Base-by-base conservation (phyloP, 179 eudicot genomes). In the Nepenthes alata region DNA sequence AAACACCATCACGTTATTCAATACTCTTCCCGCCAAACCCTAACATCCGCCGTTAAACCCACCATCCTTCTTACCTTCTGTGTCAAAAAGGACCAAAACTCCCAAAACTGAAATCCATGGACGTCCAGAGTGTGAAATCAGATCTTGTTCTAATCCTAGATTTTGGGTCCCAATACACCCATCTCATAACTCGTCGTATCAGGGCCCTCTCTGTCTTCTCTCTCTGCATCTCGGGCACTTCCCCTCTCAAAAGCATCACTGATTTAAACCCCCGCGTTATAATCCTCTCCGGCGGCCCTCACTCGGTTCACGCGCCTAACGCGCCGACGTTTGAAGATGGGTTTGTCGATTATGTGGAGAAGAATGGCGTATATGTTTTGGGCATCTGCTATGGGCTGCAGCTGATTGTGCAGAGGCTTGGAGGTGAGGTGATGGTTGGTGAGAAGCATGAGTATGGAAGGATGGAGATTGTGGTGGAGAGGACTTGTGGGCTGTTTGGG, bases 271-370 rank as follows among this genome's bases (percentile, higher is more conserved):
- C 98, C 15, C 70, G 78, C 41, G 98, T 79, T 11, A 89, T 93
- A 66, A 85, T 89, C 69, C 96, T 93, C 60, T 93, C 98, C 53
- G 96, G 98, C 5, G 98, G 98, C 1, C 98, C 98, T 55, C 95
- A 93, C 73, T 86, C 95, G 6, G 96, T 89, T 49, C 98, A 93
- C 79, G 78, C 87, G 53, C 75, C 79, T 8, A 35, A 81, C 76
- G 88, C 96, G 47, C 96, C 98, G 36, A 69, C 72, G 4, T 86
- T 93, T 67, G 78, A 93, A 0, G 81, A 83, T 4, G 96, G 93
- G 66, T 93, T 93, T 55, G 50, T 93, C 5, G 93, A 93, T 3
- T 89, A 72, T 60, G 96, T 87, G 0, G 81, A 74, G 63, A 47
- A 69, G 0, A 72, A 80, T 13, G 83, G 86, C 36, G 62, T 93